Percentiles rank a stretch among this genome's conserved stretches.
These are phyloP conservation scores for Ophioceras dolichostomum DNA, from an alignment of 2,329 filamentous ascomycete species.

Conservation along the genomic window DNA sequence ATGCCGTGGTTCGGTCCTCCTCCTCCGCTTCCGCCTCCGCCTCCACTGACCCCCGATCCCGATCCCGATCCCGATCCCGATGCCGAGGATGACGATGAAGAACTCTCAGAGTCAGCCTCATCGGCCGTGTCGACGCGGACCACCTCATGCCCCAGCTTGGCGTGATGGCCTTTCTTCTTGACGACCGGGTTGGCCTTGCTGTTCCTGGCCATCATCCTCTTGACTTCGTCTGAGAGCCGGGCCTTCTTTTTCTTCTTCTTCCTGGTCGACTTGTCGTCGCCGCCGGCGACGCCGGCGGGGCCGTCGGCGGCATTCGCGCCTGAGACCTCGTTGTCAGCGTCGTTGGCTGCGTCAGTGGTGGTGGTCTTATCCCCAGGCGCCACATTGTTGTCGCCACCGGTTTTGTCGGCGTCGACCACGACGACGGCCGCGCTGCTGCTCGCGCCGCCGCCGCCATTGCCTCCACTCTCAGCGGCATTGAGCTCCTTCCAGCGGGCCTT, in stretches of 20 bases:
- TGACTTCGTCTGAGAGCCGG: background rate
- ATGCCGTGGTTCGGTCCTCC: background rate
- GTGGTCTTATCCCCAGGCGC: background rate
- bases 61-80: too few species aligned
- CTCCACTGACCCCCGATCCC: background rate
- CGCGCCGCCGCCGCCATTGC: background rate
- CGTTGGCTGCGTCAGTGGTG: background rate
- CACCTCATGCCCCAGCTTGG: background rate
- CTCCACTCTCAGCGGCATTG: too few species aligned
- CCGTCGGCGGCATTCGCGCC: background rate
- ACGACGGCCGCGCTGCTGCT: background rate
- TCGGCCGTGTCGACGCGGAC: background rate
- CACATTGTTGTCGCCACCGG: background rate
- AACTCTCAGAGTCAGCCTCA: background rate
- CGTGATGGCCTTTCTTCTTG: background rate
- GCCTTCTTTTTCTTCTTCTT: constrained; percentile 1
- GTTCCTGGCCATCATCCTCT: constrained; percentile 1
- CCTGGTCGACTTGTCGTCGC: background rate
- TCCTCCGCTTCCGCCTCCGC: background rate
- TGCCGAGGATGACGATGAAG: background rate
- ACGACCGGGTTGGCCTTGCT: constrained; percentile 1
- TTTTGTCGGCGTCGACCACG: background rate
- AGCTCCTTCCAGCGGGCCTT: constrained; percentile 3
- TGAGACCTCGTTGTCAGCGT: constrained; percentile 1
- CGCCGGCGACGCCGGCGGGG: background rate